Percentiles rank a stretch among this genome's conserved stretches.
Conservation (phyloP, 164 flowering plant species). For the Echeveria elegans region DNA sequence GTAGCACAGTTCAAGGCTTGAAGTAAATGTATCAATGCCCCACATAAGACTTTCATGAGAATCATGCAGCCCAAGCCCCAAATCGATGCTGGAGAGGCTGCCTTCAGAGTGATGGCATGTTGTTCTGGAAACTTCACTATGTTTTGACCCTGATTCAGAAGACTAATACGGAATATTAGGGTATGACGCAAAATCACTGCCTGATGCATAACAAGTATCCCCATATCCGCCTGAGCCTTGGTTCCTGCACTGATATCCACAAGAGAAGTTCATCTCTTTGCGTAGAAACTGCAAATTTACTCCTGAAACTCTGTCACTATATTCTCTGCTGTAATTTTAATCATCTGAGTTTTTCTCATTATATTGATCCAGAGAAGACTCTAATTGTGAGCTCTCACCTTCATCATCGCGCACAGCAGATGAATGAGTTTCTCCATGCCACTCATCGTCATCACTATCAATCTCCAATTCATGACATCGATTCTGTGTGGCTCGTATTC, state of each 20-base stretch:
- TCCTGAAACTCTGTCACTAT: neutral
- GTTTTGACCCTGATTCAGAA: neutral
- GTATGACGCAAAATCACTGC: neutral
- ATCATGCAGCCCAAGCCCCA: constrained; percentile 1
- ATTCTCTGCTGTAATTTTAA: neutral
- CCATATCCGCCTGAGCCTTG: neutral
- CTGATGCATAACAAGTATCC: neutral
- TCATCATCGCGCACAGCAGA: neutral
- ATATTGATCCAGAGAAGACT: neutral
- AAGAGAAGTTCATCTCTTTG: neutral
- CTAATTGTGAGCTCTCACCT: neutral
- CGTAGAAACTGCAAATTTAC: neutral
- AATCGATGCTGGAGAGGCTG: neutral
- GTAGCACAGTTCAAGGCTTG: constrained; percentile 11
- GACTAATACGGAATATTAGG: neutral
- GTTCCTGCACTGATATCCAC: neutral
- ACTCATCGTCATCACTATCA: constrained; percentile 11
- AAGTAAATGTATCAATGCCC: neutral
- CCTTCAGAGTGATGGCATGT: neutral
- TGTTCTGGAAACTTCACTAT: neutral
- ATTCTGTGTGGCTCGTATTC: constrained; percentile 58
- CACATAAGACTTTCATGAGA: neutral
- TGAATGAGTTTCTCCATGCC: constrained; percentile 14
- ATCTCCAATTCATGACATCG: constrained; percentile 30
- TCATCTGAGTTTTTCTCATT: neutral